Evolutionary conservation across 1,139 yeast species (phyloP).

Genomic region (Pichia sp.): DNA sequence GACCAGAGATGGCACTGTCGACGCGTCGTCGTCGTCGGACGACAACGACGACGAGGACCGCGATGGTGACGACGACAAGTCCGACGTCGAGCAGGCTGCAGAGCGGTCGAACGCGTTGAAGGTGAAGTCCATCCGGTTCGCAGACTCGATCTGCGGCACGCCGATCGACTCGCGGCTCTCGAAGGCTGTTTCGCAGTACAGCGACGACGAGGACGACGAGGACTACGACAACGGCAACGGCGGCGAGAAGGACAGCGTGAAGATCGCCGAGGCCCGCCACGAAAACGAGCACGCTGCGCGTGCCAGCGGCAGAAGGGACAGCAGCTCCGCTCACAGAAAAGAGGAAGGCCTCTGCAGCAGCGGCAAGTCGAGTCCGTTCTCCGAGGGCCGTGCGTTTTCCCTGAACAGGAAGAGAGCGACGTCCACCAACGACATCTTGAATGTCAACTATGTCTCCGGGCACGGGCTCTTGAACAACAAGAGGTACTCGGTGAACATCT

Average conservation of each 20-base stretch:
- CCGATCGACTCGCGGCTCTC: conserved; percentile 41
- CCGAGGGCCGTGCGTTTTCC: conserved; percentile 1
- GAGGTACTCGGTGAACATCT: conserved; percentile 16
- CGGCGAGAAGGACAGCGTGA: neutral
- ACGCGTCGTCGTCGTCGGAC: conserved; percentile 8
- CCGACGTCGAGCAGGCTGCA: neutral
- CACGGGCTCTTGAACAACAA: conserved; percentile 11
- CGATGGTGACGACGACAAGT: neutral
- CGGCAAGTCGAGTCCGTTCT: conserved; percentile 11
- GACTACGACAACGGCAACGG: conserved; percentile 10
- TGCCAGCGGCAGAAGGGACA: neutral
- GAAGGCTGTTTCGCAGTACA: conserved; percentile 53
- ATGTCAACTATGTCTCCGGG: conserved; percentile 11
- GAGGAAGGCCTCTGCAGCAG: neutral
- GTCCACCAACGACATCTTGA: conserved; percentile 16
- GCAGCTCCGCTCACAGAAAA: too few relatives aligned
- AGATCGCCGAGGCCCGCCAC: conserved; percentile 12
- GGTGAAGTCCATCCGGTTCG: conserved; percentile 1
- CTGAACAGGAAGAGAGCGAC: conserved; percentile 8
- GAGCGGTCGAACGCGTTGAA: neutral
- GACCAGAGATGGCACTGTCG: neutral
- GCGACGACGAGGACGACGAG: conserved; percentile 40
- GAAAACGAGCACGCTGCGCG: neutral
- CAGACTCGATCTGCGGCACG: conserved; percentile 1
- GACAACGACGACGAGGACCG: conserved; percentile 8